Base-by-base conservation (phyloP, 1,139 yeast species). In the Pichia sp. region DNA sequence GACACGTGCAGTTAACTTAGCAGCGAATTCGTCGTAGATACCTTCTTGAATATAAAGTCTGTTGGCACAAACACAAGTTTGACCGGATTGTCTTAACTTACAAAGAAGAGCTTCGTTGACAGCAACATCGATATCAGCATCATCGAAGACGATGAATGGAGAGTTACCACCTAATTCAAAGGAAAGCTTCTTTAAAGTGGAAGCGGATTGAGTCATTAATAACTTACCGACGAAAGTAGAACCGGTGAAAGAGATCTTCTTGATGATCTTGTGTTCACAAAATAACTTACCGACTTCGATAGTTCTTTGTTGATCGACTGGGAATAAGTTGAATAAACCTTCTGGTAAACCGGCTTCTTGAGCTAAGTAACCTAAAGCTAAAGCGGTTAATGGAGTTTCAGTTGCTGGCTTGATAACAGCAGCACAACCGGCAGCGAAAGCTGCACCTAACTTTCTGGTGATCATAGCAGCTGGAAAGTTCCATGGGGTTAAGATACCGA, bases 401-500 rank as follows among this genome's bases (percentile, higher is more conserved):
- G 84, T 72, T 38, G 95, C 97, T 8, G 99, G 98, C 68, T 90
- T 91, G 54, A 91, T 76, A 11, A 93, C 94, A 4, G 89, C 75
- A 2, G 98, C 83, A 68, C 98, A 93, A 4, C 99, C 98, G 11
- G 94, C 93, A 17, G 98, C 96, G 28, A 90, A 64, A 1, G 96
- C 96, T 32, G 97, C 96, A 32, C 90, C 97, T 41, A 86, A 77
- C 66, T 93, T 93, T 61, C 98, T 78, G 4, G 97, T 81, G 54
- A 91, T 88, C 98, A 93, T 91, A 7, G 97, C 96, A 46, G 84
- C 75, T 19, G 99, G 98, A 71, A 93, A 93, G 67, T 93, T 93
- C 97, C 98, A 93, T 20, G 98, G 98, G 7, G 97, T 89, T 58
- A 93, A 74, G 51, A 91, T 79, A 35, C 96, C 96, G 60, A 94